Evolutionary conservation across 148 eudicot species (phyloP), one percentile per base, ranked within the genome.

Genomic region (Nyssa sinensis): DNA sequence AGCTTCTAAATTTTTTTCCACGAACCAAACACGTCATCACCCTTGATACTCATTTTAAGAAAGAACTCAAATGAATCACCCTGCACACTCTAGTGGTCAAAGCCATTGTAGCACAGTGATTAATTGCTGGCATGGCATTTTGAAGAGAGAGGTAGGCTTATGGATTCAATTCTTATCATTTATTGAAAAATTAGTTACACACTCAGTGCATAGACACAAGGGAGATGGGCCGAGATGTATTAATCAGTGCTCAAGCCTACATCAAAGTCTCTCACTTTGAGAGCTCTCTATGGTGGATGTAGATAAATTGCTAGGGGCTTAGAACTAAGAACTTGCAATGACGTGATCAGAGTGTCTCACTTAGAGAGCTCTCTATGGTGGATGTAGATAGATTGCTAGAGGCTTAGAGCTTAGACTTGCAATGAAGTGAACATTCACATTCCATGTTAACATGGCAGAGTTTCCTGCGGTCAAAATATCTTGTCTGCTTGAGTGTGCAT

Each of bases 1-100:
- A 27, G 59, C 31, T 73, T 28, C 51, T 53, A 17, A n/a, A 24
- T n/a, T 62, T 72, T 32, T 59, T 35, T n/a, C 17, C 41, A 73
- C 29, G 60, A 13, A 23, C 14, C 29, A 63, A 62, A 25, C 1
- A 57, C 33, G 23, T 44, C 32, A 60, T 73, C 29, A 53, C 21
- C 13, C 4, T 2, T 53, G 17, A 53, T 53, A n/a, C 16, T 19
- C 58, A 53, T 10, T 21, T 53, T 3, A 41, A 41, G 49, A 41
- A 0, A 41, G 49, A 41, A 41, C 12, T 41, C 49, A 7, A 41
- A 7, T 53, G 16, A 16, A n/a, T n/a, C n/a, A n/a, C n/a, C n/a
- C n/a, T n/a, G n/a, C n/a, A n/a, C n/a, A n/a, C n/a, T n/a, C n/a
- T n/a, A n/a, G n/a, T n/a, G n/a, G n/a, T n/a, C n/a, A n/a, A n/a